These are phyloP conservation scores for Puccinia novopanici DNA, from an alignment of 1,284 basidiomycete genomes.

Conservation along the genomic window DNA sequence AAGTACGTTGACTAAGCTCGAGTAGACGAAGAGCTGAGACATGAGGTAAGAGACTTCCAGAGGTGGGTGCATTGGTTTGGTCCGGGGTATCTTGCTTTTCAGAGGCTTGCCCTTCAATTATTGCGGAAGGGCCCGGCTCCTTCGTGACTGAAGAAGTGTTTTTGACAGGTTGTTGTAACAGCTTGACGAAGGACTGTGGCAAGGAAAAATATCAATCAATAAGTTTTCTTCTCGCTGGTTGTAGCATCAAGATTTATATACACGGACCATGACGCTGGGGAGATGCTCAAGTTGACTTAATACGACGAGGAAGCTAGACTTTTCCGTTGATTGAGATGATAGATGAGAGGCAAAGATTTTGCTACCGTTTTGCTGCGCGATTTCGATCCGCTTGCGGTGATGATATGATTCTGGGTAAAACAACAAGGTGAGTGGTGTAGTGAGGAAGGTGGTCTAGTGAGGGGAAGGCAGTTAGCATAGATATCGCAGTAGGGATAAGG, in stretches of 20 bases:
- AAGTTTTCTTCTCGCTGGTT: too few relatives aligned
- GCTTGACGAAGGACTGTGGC: constrained; percentile 38
- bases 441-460: constrained; percentile 58
- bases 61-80: neutral
- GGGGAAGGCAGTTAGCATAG: neutral
- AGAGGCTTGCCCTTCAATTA: neutral
- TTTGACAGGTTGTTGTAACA: constrained; percentile 48
- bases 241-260: constrained; percentile 50
- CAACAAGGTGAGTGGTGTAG: constrained; percentile 60
- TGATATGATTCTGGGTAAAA: constrained; percentile 59
- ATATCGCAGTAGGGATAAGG: neutral
- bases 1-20: constrained; percentile 82
- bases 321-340: constrained; percentile 54
- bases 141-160: constrained; percentile 10
- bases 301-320: constrained; percentile 73
- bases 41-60: constrained; percentile 37
- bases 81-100: neutral
- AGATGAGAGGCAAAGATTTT: neutral
- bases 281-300: constrained; percentile 90
- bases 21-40: constrained; percentile 80
- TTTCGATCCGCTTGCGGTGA: constrained; percentile 58
- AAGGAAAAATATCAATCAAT: neutral
- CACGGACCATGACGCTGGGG: constrained; percentile 63
- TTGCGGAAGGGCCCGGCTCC: neutral
- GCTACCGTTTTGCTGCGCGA: constrained; percentile 10